phyloP scores from a whole-genome alignment of 2,329 filamentous ascomycete species.

The Colletotrichum musae region DNA sequence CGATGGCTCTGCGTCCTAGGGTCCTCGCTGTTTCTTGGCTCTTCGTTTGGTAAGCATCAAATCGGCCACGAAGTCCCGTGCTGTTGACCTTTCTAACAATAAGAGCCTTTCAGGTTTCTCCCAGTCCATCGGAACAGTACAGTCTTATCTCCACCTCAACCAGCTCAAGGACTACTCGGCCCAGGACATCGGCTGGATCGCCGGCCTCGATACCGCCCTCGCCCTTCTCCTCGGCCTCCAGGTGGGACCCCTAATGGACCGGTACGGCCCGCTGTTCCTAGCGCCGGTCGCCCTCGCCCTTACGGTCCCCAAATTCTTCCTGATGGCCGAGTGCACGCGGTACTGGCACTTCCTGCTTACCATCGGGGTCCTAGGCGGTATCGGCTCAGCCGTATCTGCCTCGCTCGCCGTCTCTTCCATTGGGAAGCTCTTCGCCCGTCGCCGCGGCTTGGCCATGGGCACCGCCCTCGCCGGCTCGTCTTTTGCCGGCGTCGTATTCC shows the following conservation, averaged over 20 bases:
- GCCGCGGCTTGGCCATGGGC: slow-evolving; percentile 45
- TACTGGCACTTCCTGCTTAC: slow-evolving; percentile 65
- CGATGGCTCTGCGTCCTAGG: slow-evolving; percentile 13
- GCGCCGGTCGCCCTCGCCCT: slow-evolving; percentile 52
- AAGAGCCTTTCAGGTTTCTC: slow-evolving; percentile 55
- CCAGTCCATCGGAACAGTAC: slow-evolving; percentile 61
- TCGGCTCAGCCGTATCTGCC: slow-evolving; percentile 56
- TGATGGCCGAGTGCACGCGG: slow-evolving; percentile 59
- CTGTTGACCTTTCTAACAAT: not conserved
- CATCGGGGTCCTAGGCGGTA: slow-evolving; percentile 50
- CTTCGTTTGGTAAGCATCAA: slow-evolving; percentile 10
- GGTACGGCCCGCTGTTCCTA: slow-evolving; percentile 59
- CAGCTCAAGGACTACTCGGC: slow-evolving; percentile 58
- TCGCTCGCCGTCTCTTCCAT: slow-evolving; percentile 51
- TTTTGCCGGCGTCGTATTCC: slow-evolving; percentile 50
- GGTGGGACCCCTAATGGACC: slow-evolving; percentile 63
- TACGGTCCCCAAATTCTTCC: slow-evolving; percentile 57
- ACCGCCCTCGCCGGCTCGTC: slow-evolving; percentile 43
- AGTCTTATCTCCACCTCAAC: slow-evolving; percentile 60
- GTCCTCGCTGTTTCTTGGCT: slow-evolving; percentile 7
- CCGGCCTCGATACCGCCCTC: slow-evolving; percentile 60
- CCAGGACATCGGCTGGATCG: slow-evolving; percentile 64
- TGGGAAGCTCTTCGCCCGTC: slow-evolving; percentile 46
- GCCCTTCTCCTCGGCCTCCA: slow-evolving; percentile 60
- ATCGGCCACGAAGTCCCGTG: not conserved